Base-by-base conservation (phyloP, 257 asterid genomes). In the Scutellaria barbata region DNA sequence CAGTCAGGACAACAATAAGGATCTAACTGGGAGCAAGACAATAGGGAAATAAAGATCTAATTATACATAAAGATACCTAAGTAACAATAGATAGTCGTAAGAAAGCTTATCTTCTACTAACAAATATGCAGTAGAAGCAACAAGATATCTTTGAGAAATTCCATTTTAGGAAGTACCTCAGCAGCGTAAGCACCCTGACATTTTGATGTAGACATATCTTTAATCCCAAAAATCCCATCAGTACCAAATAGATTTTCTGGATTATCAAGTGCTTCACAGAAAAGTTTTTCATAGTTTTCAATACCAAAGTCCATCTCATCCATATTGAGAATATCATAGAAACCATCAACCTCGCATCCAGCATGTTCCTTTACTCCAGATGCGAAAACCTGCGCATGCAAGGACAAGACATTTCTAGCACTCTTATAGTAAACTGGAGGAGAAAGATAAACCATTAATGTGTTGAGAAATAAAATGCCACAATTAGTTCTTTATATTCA, bases 281-380 rank as follows among this genome's bases (percentile, higher is more conserved):
- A 86, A 46, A 84, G 84, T 59, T 84, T 87, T 56, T 84, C 86
- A 51, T 86, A 86, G 75, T 82, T 86, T 78, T 84, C 89, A 48
- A 86, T 76, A 74, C 80, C 66, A 59, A 86, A 35, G 77, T 86
- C 92, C 58, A 82, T 74, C 74, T 84, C 84, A 68, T 86, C 92
- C 86, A 74, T 82, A 74, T 76, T 77, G 56, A 84, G 77, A 68
- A 77, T 76, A 72, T 79, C 83, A 67, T 79, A 79, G 54, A 77
- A 78, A 78, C 64, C 74, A 72, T 80, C 89, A 72, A 81, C 81
- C 62, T 76, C 83, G 51, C 70, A 79, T 56, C 58, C 17, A 58
- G 54, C 70, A 71, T 66, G 74, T 46, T 66, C 87, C 69, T 86
- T 84, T 60, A 74, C 63, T 74, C 77, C 85, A 5, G 81, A 58